Evolutionary conservation across 2,329 filamentous ascomycete species (phyloP), one percentile per base, ranked within the genome.

Genomic region (Apiospora pterosperma): DNA sequence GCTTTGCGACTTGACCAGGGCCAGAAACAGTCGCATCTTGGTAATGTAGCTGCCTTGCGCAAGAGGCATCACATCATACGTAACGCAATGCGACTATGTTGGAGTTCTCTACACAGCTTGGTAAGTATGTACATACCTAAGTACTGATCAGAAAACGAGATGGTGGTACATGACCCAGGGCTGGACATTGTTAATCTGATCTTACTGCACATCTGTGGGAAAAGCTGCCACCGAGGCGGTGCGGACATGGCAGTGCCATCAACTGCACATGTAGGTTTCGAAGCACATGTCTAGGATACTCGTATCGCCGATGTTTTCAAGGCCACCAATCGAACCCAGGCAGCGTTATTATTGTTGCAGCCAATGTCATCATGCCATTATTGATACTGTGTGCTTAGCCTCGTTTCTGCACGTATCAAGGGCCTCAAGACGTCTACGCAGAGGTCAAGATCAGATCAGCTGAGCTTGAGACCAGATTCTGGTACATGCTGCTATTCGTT

Each of bases 301-400:
- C n/a, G n/a, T n/a, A n/a, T n/a, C n/a, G n/a, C n/a, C n/a, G n/a
- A 21, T 19, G 3, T 34, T 25, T 55, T 55, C 44, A 34, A 55
- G 48, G 48, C 48, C 34, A 55, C 48, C 48, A 55, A 34, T 55
- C 34, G 48, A 34, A 55, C 48, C 48, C 48, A 55, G 48, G 48
- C 48, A 55, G 48, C 48, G 31, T 25, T 34, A 34, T 42, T 55
- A n/a, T 34, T 7, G 48, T 8, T 55, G 8, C 28, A 55, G 48
- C 48, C 48, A 55, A 55, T 55, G 48, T 5, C 48, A 8, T 55
- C 48, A 11, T 28, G 12, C 12, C 5, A 34, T 34, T 34, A 55
- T 55, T 55, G 48, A 55, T 55, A 55, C 48, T 55, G 48, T 55
- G 48, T 34, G 48, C 48, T 55, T 55, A 55, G 48, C 28, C 42